Base-by-base conservation (phyloP, 2,329 filamentous ascomycete species). In the Neonectria magnoliae region DNA sequence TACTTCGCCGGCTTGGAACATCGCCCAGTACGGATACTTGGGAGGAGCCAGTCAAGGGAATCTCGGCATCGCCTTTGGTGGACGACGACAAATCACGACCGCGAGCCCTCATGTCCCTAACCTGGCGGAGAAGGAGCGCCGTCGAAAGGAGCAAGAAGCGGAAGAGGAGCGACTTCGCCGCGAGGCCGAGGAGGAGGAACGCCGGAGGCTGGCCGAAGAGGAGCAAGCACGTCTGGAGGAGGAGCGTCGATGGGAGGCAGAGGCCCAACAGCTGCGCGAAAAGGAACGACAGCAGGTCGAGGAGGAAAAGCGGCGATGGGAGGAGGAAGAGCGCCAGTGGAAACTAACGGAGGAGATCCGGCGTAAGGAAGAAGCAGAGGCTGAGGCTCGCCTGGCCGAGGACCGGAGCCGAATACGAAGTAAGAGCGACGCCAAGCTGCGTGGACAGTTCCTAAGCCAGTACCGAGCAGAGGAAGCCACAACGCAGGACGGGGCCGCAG, bases 11-110 rank as follows among this genome's bases (percentile, higher is more conserved):
- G 96, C 96, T 1, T 99, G 96, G 96, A 99, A 98, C 77, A 98
- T 98, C 72, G 92, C 94, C 62, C 96, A 99, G 77, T 99, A 99
- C 76, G 94, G 96, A 8, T 99, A 98, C 80, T 96, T 98, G 91
- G 96, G 96, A 62, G 96, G 96, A 53, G 96, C 96, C 27, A 98
- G 93, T 75, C 96, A 99, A 78, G 95, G 93, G 3, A 98, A 97
- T 73, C 89, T 98, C 66, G 96, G 96, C 18, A 93, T 99, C 71
- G 89, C 93, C 11, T 98, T 98, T 79, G 96, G 96, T 60, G 93
- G 91, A 18, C 88, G 94, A 72, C 89, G 96, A 65, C 96, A 99
- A 81, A 98, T 99, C 76, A 98, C 94, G 9, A 93, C 87, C 72
- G 88, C 93, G 14, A 85, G 88, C 33, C 96, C 96, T 5, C 79